These are phyloP conservation scores for Russula sp. DNA, from an alignment of 768 basidiomycete genomes.

Conservation along the genomic window DNA sequence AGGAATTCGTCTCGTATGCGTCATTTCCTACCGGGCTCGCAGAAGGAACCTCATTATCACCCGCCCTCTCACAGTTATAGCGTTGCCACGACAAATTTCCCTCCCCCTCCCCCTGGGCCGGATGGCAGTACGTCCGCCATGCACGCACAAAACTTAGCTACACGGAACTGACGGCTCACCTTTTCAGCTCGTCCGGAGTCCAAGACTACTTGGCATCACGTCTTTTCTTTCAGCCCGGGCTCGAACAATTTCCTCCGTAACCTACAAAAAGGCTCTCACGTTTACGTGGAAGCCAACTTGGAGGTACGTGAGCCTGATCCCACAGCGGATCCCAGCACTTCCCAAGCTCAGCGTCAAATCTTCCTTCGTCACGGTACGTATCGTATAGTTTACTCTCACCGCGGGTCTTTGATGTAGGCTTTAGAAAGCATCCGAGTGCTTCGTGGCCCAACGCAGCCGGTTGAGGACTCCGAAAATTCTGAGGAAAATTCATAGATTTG, in stretches of 20 bases:
- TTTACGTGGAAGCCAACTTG: slow-evolving; percentile 75
- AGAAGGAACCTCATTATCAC: background rate
- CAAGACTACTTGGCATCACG: slow-evolving; percentile 64
- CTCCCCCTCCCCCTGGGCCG: slow-evolving; percentile 48
- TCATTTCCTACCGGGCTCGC: background rate
- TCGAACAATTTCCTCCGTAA: slow-evolving; percentile 58
- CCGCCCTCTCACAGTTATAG: slow-evolving; percentile 46
- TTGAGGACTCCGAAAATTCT: background rate
- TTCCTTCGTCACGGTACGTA: slow-evolving; percentile 70
- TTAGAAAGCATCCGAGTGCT: slow-evolving; percentile 52
- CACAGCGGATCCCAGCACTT: slow-evolving; percentile 55
- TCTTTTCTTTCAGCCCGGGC: slow-evolving; percentile 62
- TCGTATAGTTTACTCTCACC: background rate
- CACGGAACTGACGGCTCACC: background rate
- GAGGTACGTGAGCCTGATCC: slow-evolving; percentile 69
- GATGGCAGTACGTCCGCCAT: slow-evolving; percentile 47
- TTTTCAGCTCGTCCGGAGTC: slow-evolving; percentile 44
- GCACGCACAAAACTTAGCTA: too few relatives aligned
- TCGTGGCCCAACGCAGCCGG: slow-evolving; percentile 8
- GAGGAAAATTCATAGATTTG: slow-evolving; percentile 9
- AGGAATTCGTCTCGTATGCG: slow-evolving; percentile 69
- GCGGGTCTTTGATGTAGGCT: background rate
- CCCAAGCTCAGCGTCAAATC: slow-evolving; percentile 72
- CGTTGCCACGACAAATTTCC: slow-evolving; percentile 64
- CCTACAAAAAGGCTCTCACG: slow-evolving; percentile 62